Evolutionary conservation across 2,329 filamentous ascomycete genomes (phyloP), one percentile per base, ranked within the genome.

Genomic region (Macrophomina tecta): DNA sequence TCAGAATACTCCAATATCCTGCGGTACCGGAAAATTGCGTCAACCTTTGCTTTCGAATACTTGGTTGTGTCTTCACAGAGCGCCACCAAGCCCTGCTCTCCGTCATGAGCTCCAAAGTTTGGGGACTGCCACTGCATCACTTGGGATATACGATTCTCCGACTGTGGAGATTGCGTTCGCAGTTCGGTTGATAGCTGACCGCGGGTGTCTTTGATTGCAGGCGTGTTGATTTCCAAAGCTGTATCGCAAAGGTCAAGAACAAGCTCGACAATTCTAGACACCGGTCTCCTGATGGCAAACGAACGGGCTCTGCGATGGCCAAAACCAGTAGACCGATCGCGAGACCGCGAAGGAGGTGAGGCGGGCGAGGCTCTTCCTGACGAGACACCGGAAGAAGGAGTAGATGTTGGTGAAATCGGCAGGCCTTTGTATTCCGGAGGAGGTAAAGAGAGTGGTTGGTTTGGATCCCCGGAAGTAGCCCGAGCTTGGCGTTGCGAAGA

Each of bases 91-190:
- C 95, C 95, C 74, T 96, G 92, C 76, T 98, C 94, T 76, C 97
- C 93, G 69, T 99, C 95, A 16, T 97, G 81, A 0, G 93, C 56
- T 73, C 94, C 94, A 60, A 90, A 91, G 73, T 92, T 94, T 0
- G 95, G 95, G 5, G 94, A 97, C 74, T 97, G 93, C 95, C 96
- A 99, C 76, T 97, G 93, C 71, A 96, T 79, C 5, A 99, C 94
- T 78, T 99, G 95, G 1, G 92, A 91, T 72, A 98, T 96, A 38
- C 94, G 90, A 51, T 92, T 95, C 76, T 99, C 95, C 0, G 96
- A 99, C 75, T 97, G 92, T 0, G 95, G 95, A 4, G 95, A 99
- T 75, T 97, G 91, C 0, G 94, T 97, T 55, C 94, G 89, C 69
- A 98, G 89, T 69, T 97, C 93, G 58, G 91, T 90, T 7, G 81